phyloP scores from a whole-genome alignment of 768 basidiomycete species.

The Leccinum rimulosum region DNA sequence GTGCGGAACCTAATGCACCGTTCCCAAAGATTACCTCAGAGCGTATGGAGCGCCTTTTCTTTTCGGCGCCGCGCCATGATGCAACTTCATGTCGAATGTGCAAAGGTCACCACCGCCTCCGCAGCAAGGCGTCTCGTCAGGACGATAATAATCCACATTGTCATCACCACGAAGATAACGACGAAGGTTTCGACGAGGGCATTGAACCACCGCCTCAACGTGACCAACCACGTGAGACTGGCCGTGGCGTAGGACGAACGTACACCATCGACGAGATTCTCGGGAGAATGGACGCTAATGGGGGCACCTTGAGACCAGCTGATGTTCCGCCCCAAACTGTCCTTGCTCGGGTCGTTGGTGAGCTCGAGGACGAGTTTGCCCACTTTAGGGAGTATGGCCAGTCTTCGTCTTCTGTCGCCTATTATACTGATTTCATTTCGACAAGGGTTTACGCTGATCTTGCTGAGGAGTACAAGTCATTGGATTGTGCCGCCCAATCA shows the following conservation, averaged over 20 bases:
- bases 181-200: conserved; percentile 18
- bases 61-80: conserved; percentile 75
- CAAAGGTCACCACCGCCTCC: conserved; percentile 43
- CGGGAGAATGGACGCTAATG: conserved; percentile 25
- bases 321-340: conserved; percentile 82
- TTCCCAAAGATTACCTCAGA: conserved; percentile 85
- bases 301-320: conserved; percentile 27
- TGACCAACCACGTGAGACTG: conserved; percentile 2
- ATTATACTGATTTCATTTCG: conserved; percentile 9
- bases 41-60: conserved; percentile 77
- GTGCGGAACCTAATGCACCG: conserved; percentile 39
- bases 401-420: neutral
- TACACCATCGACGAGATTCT: conserved; percentile 26
- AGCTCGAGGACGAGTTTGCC: conserved; percentile 92
- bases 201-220: neutral
- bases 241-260: conserved; percentile 4
- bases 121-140: conserved; percentile 47
- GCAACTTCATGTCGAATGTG: conserved; percentile 64
- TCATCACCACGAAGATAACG: conserved; percentile 6
- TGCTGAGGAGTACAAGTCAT: conserved; percentile 87
- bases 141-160: conserved; percentile 7
- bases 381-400: conserved; percentile 85
- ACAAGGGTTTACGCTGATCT: conserved; percentile 87
- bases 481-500: conserved; percentile 82
- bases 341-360: conserved; percentile 74